These are phyloP conservation scores for Verticillium klebahnii DNA, from an alignment of 2,329 filamentous ascomycete species.

Conservation along the genomic window DNA sequence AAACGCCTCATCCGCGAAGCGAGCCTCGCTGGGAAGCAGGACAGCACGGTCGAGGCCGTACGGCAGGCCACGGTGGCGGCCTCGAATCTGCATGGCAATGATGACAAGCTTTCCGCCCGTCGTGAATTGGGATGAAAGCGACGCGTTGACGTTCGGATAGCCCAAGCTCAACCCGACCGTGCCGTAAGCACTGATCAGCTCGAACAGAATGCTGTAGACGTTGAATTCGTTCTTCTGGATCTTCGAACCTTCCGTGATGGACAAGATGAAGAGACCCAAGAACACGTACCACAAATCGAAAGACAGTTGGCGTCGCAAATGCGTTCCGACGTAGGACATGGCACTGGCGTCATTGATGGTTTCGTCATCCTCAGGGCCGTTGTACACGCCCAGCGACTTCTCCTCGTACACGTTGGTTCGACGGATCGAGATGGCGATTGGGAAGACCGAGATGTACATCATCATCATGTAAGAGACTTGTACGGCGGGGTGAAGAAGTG, in stretches of 20 bases:
- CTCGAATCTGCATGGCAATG: slow-evolving; percentile 65
- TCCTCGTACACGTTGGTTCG: slow-evolving; percentile 97
- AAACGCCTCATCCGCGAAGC: slow-evolving; percentile 48
- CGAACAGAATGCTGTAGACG: slow-evolving; percentile 71
- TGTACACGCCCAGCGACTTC: slow-evolving; percentile 73
- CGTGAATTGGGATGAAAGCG: slow-evolving; percentile 78
- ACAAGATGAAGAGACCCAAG: slow-evolving; percentile 85
- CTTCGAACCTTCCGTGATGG: slow-evolving; percentile 75
- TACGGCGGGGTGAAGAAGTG: slow-evolving; percentile 79
- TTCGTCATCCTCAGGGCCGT: slow-evolving; percentile 40
- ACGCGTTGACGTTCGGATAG: slow-evolving; percentile 69
- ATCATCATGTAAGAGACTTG: slow-evolving; percentile 94
- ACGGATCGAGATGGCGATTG: slow-evolving; percentile 91
- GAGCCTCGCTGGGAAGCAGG: slow-evolving; percentile 52
- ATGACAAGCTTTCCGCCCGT: slow-evolving; percentile 67
- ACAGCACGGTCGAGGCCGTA: slow-evolving; percentile 63
- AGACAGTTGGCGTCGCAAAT: slow-evolving; percentile 87
- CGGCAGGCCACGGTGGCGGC: slow-evolving; percentile 63
- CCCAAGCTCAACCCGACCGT: slow-evolving; percentile 90
- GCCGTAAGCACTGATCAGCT: slow-evolving; percentile 86
- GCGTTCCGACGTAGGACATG: slow-evolving; percentile 82
- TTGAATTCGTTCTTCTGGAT: slow-evolving; percentile 62
- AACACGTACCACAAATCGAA: slow-evolving; percentile 99
- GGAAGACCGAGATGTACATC: slow-evolving; percentile 99
- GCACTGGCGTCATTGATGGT: slow-evolving; percentile 51